These are phyloP conservation scores for Serendipita sp. DNA, from an alignment of 768 basidiomycete species.

Conservation along the genomic window DNA sequence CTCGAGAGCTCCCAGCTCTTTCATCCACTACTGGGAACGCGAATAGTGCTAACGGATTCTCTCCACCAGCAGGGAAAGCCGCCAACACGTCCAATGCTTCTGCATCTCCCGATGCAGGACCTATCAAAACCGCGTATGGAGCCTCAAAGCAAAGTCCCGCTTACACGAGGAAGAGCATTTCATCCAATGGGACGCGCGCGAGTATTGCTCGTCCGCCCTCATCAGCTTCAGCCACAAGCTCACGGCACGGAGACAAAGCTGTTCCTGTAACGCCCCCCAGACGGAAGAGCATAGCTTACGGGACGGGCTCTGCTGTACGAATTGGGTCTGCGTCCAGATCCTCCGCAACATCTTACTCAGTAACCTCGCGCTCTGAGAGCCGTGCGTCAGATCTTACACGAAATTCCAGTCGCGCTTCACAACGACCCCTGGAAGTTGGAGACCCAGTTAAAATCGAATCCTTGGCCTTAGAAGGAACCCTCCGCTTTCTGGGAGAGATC, in stretches of 20 bases:
- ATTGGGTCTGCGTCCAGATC: background rate
- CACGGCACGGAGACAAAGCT: background rate
- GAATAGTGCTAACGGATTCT: background rate
- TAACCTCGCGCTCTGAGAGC: conserved; percentile 36
- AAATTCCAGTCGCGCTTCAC: conserved; percentile 29
- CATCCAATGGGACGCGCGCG: conserved; percentile 6
- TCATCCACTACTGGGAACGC: background rate
- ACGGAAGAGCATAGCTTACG: background rate
- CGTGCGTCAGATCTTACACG: conserved; percentile 47
- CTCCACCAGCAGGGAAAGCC: background rate
- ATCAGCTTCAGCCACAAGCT: conserved; percentile 8
- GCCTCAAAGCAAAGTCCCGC: background rate
- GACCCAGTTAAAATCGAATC: conserved; percentile 79
- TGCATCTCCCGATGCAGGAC: background rate
- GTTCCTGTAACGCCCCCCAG: conserved; percentile 4
- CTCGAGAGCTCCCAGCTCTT: background rate
- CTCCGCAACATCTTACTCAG: background rate
- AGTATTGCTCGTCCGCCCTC: conserved; percentile 7
- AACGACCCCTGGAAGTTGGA: conserved; percentile 44
- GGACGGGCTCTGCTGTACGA: background rate
- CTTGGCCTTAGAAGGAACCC: conserved; percentile 70
- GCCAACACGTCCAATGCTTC: background rate
- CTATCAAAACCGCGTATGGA: background rate
- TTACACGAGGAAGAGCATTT: background rate
- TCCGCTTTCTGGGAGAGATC: conserved; percentile 72